Percentiles rank a stretch among this genome's conserved stretches.
Evolutionary conservation across 2,329 filamentous ascomycete species (phyloP).

Genomic region (Stagonosporopsis tanaceti): DNA sequence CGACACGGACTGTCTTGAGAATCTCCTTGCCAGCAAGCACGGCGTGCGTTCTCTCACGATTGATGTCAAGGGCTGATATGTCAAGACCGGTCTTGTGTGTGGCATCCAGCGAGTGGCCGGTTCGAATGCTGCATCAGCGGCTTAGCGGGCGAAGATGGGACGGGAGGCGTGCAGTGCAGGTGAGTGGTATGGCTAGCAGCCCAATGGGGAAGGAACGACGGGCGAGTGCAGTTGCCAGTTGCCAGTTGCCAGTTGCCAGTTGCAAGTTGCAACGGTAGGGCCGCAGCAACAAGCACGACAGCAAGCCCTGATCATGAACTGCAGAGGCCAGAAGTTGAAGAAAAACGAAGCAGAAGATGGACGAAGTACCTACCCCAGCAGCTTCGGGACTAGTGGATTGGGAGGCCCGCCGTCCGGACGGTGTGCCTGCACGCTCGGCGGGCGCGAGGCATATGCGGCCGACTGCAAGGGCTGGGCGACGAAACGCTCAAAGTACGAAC

Average conservation of each 20-base stretch:
- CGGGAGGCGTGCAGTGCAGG: conserved; percentile 1
- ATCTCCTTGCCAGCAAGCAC: conserved; percentile 72
- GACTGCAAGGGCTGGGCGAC: conserved; percentile 61
- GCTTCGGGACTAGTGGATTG: conserved; percentile 48
- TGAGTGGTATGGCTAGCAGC: conserved; percentile 6
- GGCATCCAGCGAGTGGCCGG: conserved; percentile 62
- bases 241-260: no score
- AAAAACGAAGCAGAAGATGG: background rate
- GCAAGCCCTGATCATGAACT: background rate
- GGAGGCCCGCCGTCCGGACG: conserved; percentile 48
- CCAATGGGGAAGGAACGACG: background rate
- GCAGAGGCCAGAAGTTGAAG: background rate
- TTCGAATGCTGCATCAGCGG: conserved; percentile 47
- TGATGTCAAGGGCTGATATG: conserved; percentile 70
- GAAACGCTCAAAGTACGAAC: conserved; percentile 58
- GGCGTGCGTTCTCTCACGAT: conserved; percentile 68
- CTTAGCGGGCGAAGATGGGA: conserved; percentile 20
- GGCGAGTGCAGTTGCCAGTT: background rate
- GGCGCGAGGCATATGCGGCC: conserved; percentile 60
- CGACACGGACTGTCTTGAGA: conserved; percentile 69
- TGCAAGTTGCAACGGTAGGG: background rate
- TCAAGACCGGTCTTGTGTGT: conserved; percentile 71
- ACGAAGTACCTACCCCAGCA: conserved; percentile 44
- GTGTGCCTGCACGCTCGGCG: conserved; percentile 60
- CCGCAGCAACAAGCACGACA: background rate